A percentile compares a stretch with the other conserved stretches of the same genome.
These are phyloP conservation scores for Biancaea sappan DNA, from an alignment of 306 rosid species.

Conservation along the genomic window DNA sequence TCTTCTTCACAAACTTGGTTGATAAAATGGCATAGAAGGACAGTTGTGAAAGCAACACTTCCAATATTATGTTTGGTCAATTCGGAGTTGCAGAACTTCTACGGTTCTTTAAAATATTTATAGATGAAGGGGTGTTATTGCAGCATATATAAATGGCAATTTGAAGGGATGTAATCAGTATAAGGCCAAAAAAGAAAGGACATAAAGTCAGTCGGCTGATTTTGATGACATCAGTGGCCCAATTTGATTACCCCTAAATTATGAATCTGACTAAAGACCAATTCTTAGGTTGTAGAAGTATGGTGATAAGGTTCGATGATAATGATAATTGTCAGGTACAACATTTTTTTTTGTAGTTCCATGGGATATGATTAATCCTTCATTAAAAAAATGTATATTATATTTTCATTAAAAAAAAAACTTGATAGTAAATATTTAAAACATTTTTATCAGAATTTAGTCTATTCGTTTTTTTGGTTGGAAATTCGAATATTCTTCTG, in stretches of 20 bases:
- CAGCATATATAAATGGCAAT: too few relatives aligned
- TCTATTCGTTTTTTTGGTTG: too few relatives aligned
- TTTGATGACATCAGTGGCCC: neutral
- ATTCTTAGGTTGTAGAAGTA: neutral
- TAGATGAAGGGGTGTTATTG: too few relatives aligned
- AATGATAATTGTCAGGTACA: neutral
- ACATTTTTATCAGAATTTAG: too few relatives aligned
- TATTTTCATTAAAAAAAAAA: too few relatives aligned
- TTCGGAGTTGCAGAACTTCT: neutral
- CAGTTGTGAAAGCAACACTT: neutral
- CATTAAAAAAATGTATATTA: too few relatives aligned
- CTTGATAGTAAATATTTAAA: too few relatives aligned
- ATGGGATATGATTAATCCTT: too few relatives aligned
- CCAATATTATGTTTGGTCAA: neutral
- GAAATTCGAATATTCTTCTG: neutral
- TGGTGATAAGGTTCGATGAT: neutral
- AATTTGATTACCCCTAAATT: neutral
- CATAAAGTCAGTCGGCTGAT: neutral
- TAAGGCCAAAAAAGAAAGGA: neutral
- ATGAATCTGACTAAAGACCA: neutral
- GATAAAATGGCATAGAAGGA: neutral
- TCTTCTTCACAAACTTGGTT: neutral
- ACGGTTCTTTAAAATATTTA: neutral
- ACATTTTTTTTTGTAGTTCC: too few relatives aligned
- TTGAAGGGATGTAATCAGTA: too few relatives aligned